Percentiles rank a stretch among this genome's conserved stretches.
These are phyloP conservation scores for Dendrobium chrysotoxum DNA, from an alignment of 106 monocot genomes.

Conservation along the genomic window DNA sequence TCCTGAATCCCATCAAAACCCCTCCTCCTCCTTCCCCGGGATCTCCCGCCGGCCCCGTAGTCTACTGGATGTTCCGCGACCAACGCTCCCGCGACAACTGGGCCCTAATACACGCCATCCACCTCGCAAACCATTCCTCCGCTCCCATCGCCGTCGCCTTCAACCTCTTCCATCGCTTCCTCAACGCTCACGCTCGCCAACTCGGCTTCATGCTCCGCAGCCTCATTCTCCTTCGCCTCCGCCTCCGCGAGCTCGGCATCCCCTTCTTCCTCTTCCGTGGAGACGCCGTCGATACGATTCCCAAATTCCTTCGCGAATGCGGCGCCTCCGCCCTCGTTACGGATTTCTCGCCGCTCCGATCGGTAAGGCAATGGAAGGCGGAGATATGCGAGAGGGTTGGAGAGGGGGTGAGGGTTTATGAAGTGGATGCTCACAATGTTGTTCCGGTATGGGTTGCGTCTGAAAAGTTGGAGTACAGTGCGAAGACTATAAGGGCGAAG, in stretches of 20 bases:
- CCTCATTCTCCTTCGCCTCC: constrained; percentile 40
- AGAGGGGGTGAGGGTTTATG: constrained; percentile 30
- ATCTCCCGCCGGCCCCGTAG: constrained; percentile 26
- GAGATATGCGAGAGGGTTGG: constrained; percentile 36
- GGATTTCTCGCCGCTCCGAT: constrained; percentile 83
- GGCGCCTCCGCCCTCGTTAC: constrained; percentile 60
- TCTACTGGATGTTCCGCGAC: constrained; percentile 90
- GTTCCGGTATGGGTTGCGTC: constrained; percentile 90
- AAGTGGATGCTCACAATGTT: constrained; percentile 96
- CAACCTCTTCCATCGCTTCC: constrained; percentile 75
- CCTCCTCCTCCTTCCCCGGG: background rate
- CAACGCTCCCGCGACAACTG: constrained; percentile 60
- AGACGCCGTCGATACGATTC: constrained; percentile 48
- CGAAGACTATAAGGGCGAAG: constrained; percentile 72
- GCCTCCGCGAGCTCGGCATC: constrained; percentile 33
- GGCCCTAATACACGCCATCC: constrained; percentile 65
- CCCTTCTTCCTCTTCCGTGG: constrained; percentile 75
- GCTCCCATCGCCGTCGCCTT: constrained; percentile 58
- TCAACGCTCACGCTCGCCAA: constrained; percentile 74
- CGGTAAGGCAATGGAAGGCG: constrained; percentile 46
- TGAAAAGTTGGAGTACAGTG: constrained; percentile 72
- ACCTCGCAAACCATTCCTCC: constrained; percentile 39
- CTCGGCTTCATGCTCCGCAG: constrained; percentile 88
- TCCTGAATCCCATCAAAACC: constrained; percentile 24
- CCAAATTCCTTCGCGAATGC: constrained; percentile 34